phyloP scores from a whole-genome alignment of 2,329 filamentous ascomycete genomes.

The Fusarium lateritium region DNA sequence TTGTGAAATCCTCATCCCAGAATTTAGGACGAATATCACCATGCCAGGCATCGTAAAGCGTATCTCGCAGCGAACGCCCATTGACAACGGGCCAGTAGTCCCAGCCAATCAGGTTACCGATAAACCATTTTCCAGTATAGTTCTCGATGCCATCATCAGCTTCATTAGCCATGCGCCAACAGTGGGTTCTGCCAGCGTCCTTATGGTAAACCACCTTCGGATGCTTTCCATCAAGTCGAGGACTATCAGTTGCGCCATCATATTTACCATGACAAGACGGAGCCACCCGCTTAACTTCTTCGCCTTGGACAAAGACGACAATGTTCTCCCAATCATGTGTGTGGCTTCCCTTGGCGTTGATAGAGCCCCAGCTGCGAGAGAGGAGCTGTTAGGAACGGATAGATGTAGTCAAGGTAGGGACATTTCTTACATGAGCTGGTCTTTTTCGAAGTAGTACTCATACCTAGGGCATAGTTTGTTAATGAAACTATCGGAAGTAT shows the following conservation, averaged over 20 bases:
- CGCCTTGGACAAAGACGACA: constrained; percentile 31
- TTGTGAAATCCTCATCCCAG: constrained; percentile 24
- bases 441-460: constrained; percentile 35
- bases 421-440: constrained; percentile 3
- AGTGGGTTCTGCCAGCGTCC: constrained; percentile 54
- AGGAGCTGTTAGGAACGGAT: too few species aligned
- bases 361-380: constrained; percentile 6
- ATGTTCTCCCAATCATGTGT: constrained; percentile 38
- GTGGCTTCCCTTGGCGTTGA: not conserved
- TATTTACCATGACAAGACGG: constrained; percentile 30
- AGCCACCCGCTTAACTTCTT: constrained; percentile 29
- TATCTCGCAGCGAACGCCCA: constrained; percentile 18
- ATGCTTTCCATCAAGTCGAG: constrained; percentile 40
- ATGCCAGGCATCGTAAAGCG: constrained; percentile 23
- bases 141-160: constrained; percentile 52
- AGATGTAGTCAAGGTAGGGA: too few species aligned
- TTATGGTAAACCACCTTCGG: constrained; percentile 59
- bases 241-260: constrained; percentile 9
- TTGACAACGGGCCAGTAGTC: constrained; percentile 45
- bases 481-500: too few species aligned
- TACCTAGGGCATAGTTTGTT: constrained; percentile 2
- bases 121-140: constrained; percentile 54
- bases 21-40: constrained; percentile 26
- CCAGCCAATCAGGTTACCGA: constrained; percentile 45
- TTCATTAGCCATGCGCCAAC: constrained; percentile 53